Conservation (phyloP, 495 filamentous ascomycete genomes). For the Daldinia childiae region DNA sequence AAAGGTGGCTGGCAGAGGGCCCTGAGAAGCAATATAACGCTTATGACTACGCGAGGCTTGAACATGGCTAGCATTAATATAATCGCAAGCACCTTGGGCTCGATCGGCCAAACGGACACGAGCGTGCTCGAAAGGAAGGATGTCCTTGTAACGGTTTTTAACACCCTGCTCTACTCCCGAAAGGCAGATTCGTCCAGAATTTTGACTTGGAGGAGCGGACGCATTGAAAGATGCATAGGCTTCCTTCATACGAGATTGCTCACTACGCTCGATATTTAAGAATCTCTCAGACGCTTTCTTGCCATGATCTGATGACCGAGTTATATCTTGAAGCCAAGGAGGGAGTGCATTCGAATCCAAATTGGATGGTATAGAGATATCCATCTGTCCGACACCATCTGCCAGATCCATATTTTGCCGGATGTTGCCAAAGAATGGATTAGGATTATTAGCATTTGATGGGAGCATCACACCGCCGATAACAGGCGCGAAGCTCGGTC, state of each 20-base stretch:
- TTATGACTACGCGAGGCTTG: constrained; percentile 81
- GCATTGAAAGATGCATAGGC: constrained; percentile 74
- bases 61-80: constrained; percentile 93
- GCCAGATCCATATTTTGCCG: constrained; percentile 96
- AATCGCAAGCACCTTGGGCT: constrained; percentile 81
- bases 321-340: constrained; percentile 76
- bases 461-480: constrained; percentile 90
- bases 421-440: constrained; percentile 96
- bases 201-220: constrained; percentile 25
- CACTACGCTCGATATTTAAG: constrained; percentile 80
- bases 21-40: constrained; percentile 94
- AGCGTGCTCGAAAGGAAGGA: constrained; percentile 95
- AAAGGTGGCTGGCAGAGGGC: constrained; percentile 91
- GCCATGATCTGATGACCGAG: constrained; percentile 73
- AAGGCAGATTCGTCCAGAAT: constrained; percentile 59
- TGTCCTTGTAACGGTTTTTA: constrained; percentile 98
- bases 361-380: constrained; percentile 72
- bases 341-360: constrained; percentile 70
- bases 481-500: constrained; percentile 72
- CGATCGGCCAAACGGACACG: constrained; percentile 80
- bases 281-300: constrained; percentile 85
- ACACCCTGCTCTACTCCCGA: constrained; percentile 93
- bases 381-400: constrained; percentile 90
- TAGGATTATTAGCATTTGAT: constrained; percentile 68
- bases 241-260: constrained; percentile 90